Evolutionary conservation across 805 yeast genomes (phyloP).

Genomic region (Ogataea chonburiensis): DNA sequence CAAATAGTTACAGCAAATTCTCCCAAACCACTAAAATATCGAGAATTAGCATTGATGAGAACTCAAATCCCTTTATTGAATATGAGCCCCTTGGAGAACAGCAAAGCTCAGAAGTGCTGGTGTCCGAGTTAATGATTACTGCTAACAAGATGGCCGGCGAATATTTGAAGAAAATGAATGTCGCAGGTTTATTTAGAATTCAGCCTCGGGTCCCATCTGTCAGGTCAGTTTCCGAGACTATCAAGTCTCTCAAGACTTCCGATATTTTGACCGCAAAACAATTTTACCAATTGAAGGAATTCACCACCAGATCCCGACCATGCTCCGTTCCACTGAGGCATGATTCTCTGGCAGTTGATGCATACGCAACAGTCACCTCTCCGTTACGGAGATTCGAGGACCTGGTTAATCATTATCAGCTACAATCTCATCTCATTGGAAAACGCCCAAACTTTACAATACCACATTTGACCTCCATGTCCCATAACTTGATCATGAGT

Average conservation of each 20-base stretch:
- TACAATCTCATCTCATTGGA: conserved; percentile 44
- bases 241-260: conserved; percentile 14
- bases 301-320: conserved; percentile 53
- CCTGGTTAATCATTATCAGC: conserved; percentile 74
- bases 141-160: conserved; percentile 65
- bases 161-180: conserved; percentile 40
- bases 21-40: conserved; percentile 16
- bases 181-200: conserved; percentile 52
- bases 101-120: conserved; percentile 60
- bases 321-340: conserved; percentile 50
- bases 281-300: conserved; percentile 41
- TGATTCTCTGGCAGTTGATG: conserved; percentile 57
- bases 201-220: conserved; percentile 29
- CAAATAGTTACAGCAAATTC: conserved; percentile 19
- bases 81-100: conserved; percentile 11
- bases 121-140: conserved; percentile 80
- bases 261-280: conserved; percentile 38
- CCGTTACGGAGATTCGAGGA: conserved; percentile 87
- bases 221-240: conserved; percentile 12
- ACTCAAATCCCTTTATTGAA: conserved; percentile 1
- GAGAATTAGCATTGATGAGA: conserved; percentile 22
- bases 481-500: conserved; percentile 45
- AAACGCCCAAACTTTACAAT: conserved; percentile 33
- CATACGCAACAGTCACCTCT: conserved; percentile 78
- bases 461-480: conserved; percentile 36